phyloP scores from a whole-genome alignment of 78 protist genomes.

The Protostelium mycophagum region DNA sequence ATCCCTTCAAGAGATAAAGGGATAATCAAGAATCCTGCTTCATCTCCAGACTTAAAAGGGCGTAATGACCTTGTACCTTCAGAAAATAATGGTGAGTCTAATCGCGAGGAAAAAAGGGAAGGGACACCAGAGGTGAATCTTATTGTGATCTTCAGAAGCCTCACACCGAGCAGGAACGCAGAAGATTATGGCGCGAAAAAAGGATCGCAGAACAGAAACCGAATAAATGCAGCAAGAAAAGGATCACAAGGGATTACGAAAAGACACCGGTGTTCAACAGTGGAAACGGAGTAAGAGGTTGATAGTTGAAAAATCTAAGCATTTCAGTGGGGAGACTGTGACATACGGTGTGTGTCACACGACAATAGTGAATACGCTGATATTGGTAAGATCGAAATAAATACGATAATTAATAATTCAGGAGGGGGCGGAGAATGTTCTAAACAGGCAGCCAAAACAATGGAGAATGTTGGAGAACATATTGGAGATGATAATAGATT shows the following conservation, averaged over 20 bases:
- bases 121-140: no score
- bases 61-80: no score
- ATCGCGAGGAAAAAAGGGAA: no score
- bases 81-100: no score
- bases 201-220: neutral
- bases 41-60: no score
- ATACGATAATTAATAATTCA: no score
- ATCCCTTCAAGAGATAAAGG: no score
- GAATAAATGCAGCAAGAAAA: neutral
- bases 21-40: no score
- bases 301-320: no score
- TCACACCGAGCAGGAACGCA: no score
- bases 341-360: slow-evolving; percentile 11
- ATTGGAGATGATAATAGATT: slow-evolving; percentile 6
- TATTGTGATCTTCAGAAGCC: no score
- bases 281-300: neutral
- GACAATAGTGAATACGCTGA: neutral
- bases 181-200: neutral
- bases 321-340: slow-evolving; percentile 9
- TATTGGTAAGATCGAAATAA: neutral
- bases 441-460: slow-evolving; percentile 18
- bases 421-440: no score
- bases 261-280: neutral
- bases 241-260: neutral
- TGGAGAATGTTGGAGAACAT: slow-evolving; percentile 27